These are phyloP conservation scores for Fomitopsis schrenkii DNA, from an alignment of 1,284 basidiomycete species.

Conservation along the genomic window DNA sequence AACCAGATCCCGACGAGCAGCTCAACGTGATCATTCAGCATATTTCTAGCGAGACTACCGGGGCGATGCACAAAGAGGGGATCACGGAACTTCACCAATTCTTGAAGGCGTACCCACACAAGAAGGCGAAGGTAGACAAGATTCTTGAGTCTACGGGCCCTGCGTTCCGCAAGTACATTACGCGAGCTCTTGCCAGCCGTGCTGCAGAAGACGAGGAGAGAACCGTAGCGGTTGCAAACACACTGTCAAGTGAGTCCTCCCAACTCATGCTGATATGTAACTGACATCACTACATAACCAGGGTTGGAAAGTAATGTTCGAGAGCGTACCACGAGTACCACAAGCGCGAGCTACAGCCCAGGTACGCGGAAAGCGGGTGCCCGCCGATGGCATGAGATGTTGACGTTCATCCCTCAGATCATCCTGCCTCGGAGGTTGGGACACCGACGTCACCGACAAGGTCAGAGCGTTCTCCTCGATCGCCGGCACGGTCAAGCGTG, in stretches of 20 bases:
- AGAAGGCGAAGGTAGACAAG: constrained; percentile 81
- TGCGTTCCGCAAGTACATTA: constrained; percentile 83
- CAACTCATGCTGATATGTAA: constrained; percentile 3
- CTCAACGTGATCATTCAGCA: constrained; percentile 83
- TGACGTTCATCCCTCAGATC: neutral
- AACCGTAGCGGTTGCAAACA: constrained; percentile 71
- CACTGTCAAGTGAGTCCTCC: constrained; percentile 64
- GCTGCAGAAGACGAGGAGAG: constrained; percentile 84
- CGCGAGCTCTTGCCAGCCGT: constrained; percentile 74
- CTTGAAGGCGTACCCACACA: constrained; percentile 88
- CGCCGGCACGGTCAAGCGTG: constrained; percentile 31
- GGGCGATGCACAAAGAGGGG: constrained; percentile 81
- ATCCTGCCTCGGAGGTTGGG: constrained; percentile 13
- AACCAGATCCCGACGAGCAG: constrained; percentile 78
- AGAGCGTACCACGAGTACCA: constrained; percentile 18
- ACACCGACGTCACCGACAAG: constrained; percentile 18
- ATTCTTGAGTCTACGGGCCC: constrained; percentile 79
- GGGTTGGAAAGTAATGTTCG: constrained; percentile 61
- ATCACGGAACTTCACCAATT: constrained; percentile 97
- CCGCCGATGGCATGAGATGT: neutral
- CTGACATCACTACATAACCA: constrained; percentile 23
- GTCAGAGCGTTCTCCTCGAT: constrained; percentile 24
- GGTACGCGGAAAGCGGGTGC: constrained; percentile 12
- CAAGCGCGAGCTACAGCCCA: constrained; percentile 10
- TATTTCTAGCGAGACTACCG: constrained; percentile 85